These are phyloP conservation scores for Trichoderma orchidacearum DNA, from an alignment of 495 filamentous ascomycete species.

Conservation along the genomic window DNA sequence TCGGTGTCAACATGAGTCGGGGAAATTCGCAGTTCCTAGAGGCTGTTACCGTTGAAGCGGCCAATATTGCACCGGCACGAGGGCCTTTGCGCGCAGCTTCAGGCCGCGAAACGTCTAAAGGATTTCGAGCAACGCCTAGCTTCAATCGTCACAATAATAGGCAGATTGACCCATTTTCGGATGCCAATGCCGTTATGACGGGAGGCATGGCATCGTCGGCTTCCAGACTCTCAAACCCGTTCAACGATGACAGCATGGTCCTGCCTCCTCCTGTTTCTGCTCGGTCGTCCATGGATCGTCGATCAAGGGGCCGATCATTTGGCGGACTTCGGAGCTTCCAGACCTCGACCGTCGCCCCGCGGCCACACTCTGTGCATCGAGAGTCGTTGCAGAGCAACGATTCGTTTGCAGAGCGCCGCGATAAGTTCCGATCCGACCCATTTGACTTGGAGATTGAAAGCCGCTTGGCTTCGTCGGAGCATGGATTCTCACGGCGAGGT, in stretches of 20 bases:
- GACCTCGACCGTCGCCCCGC: neutral
- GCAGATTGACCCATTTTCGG: slow-evolving; percentile 28
- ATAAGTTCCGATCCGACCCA: slow-evolving; percentile 48
- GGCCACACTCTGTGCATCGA: neutral
- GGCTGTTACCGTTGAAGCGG: slow-evolving; percentile 19
- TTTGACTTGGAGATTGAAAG: slow-evolving; percentile 41
- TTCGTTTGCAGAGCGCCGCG: slow-evolving; percentile 11
- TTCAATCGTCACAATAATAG: slow-evolving; percentile 15
- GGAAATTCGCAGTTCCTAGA: slow-evolving; percentile 39
- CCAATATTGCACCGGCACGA: slow-evolving; percentile 16
- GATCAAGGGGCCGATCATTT: slow-evolving; percentile 29
- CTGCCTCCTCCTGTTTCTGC: neutral
- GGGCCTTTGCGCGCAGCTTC: neutral
- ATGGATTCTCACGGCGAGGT: neutral
- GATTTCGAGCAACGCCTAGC: slow-evolving; percentile 23
- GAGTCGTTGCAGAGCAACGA: neutral
- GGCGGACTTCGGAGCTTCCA: slow-evolving; percentile 7
- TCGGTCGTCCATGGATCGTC: slow-evolving; percentile 12
- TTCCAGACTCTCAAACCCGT: slow-evolving; percentile 8
- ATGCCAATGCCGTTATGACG: slow-evolving; percentile 20
- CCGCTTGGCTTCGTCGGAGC: slow-evolving; percentile 1
- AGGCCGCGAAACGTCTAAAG: slow-evolving; percentile 24
- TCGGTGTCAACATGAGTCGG: slow-evolving; percentile 34
- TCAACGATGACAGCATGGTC: slow-evolving; percentile 18
- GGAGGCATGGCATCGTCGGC: slow-evolving; percentile 4